Percentiles rank a stretch among this genome's conserved stretches.
phyloP scores from a whole-genome alignment of 345 rosid species.

The Conringia planisiliqua region DNA sequence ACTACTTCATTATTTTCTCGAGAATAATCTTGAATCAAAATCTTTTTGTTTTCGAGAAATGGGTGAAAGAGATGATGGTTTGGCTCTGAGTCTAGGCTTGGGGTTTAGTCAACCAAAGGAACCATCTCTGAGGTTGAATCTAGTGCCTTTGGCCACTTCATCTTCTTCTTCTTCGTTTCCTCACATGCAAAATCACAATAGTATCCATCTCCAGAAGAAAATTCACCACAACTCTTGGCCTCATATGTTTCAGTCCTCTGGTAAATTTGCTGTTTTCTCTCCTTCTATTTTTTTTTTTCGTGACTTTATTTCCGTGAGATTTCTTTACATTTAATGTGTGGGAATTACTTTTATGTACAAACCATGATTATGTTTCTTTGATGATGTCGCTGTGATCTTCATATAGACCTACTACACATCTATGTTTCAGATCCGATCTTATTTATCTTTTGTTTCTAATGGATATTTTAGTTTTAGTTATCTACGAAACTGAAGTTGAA shows the following conservation, averaged over 20 bases:
- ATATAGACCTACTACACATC: not conserved
- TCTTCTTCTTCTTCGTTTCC: conserved; percentile 33
- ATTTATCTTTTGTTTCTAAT: not conserved
- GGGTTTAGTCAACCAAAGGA: conserved; percentile 27
- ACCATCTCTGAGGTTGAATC: conserved; percentile 47
- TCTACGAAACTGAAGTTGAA: not conserved
- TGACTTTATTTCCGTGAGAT: not conserved
- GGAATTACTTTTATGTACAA: not conserved
- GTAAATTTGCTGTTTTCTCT: conserved; percentile 8
- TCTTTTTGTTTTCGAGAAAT: conserved; percentile 24
- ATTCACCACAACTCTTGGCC: conserved; percentile 37
- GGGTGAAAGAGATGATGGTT: conserved; percentile 55
- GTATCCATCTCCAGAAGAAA: not conserved
- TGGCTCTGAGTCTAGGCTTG: conserved; percentile 39
- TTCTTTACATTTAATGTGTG: not conserved
- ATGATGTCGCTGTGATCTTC: not conserved
- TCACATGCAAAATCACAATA: conserved; percentile 30
- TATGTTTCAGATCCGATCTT: conserved; percentile 9
- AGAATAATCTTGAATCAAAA: conserved; percentile 18
- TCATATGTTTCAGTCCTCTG: conserved; percentile 52
- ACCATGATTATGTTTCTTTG: not conserved
- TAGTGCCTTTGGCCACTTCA: conserved; percentile 30
- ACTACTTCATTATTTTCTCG: conserved; percentile 25
- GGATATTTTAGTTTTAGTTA: not conserved
- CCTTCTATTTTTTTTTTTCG: not conserved